Evolutionary conservation across 225 moss, liverwort and hornwort species (phyloP).

Genomic region (Polytrichum commune): DNA sequence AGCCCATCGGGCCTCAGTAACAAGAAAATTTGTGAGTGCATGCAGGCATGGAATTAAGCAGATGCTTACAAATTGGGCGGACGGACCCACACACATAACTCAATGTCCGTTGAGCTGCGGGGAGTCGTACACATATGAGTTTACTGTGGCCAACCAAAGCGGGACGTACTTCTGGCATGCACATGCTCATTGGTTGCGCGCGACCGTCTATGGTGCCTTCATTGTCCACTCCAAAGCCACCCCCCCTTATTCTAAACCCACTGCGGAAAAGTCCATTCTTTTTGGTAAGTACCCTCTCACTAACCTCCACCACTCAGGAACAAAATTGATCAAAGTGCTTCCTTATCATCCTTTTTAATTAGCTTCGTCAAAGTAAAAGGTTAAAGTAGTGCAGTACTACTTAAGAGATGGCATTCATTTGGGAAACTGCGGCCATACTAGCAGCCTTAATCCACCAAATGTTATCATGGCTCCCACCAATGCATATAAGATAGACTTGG

Average conservation of each 20-base stretch:
- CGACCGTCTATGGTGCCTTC: not conserved
- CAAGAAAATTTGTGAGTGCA: not conserved
- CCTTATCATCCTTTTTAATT: too few relatives aligned
- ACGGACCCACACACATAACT: not conserved
- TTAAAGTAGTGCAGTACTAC: too few relatives aligned
- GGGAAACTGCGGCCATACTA: too few relatives aligned
- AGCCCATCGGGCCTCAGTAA: too few relatives aligned
- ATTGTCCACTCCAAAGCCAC: not conserved
- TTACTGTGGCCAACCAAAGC: not conserved
- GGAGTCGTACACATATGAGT: not conserved
- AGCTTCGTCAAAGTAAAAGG: too few relatives aligned
- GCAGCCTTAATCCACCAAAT: too few relatives aligned
- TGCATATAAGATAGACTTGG: too few relatives aligned
- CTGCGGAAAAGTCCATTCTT: conserved; percentile 5
- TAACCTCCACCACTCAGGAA: too few relatives aligned
- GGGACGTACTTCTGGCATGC: not conserved
- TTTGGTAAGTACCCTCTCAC: conserved; percentile 3
- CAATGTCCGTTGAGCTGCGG: not conserved
- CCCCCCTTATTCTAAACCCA: conserved; percentile 6
- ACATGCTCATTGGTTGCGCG: too few relatives aligned
- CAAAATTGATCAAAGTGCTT: too few relatives aligned
- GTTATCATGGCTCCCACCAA: too few relatives aligned
- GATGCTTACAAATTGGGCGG: not conserved
- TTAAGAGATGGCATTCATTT: too few relatives aligned
- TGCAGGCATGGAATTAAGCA: not conserved